Base-by-base conservation (phyloP, 305 asterid species). In the Solanum hybrid region DNA sequence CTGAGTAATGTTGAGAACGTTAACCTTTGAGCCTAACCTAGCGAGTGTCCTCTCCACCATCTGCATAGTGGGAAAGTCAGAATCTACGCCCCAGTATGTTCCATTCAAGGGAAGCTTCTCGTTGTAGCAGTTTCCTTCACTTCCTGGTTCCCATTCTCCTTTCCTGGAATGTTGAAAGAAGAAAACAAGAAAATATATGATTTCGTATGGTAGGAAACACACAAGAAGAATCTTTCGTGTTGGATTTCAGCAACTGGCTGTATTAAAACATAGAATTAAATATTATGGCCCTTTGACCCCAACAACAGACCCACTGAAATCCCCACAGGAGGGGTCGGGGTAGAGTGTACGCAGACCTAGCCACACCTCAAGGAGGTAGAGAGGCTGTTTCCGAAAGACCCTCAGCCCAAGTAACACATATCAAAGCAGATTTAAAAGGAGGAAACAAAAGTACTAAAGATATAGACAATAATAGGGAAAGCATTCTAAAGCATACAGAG, bases 1-100 rank as follows among this genome's bases (percentile, higher is more conserved):
- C 95, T 93, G 96, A 87, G 98, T 97, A 67, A 96, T 92, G 93
- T 97, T 97, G 90, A 97, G 92, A 86, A 95, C 93, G 0, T 93
- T 77, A 35, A 97, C 97, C 92, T 95, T 96, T 0, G 98, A 90
- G 81, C 96, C 93, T 89, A 96, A 91, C 90, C 92, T 75, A 57
- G 92, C 90, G 77, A 96, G 34, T 34, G 95, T 91, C 90, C 90
- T 94, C 69, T 95, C 96, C 51, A 95, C 93, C 96, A 97, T 93
- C 89, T 91, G 92, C 99, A 95, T 95, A 2, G 99, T 94, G 64
- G 96, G 92, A 90, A 93, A 74, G 90, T 96, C 97, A 7, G 98
- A 96, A 37, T 96, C 99, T 28, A 91, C 74, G 36, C 98, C 99
- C 96, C 96, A 92, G 90, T 97, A 96, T 64, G 92, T 93, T 28